Conservation (phyloP, 169 alveolate species). For the Cryptosporidium canis region DNA sequence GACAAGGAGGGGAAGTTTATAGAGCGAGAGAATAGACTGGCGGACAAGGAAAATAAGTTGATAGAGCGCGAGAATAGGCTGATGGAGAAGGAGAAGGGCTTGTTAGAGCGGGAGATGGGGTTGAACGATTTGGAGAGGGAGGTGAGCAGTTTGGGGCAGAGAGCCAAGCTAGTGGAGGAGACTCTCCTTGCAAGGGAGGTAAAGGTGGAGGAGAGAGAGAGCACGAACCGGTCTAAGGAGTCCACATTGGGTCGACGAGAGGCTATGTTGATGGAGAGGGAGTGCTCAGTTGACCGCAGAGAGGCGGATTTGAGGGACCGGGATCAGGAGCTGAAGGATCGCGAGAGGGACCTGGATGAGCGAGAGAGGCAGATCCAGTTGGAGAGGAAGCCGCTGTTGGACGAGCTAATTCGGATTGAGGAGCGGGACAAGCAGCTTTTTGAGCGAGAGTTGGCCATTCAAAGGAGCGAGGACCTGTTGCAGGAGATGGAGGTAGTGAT, state of each 20-base stretch:
- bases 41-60: slow-evolving; percentile 38
- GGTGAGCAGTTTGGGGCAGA: background rate
- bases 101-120: slow-evolving; percentile 27
- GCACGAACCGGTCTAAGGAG: slow-evolving; percentile 1
- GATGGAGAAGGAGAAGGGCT: slow-evolving; percentile 24
- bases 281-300: background rate
- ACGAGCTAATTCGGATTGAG: slow-evolving; percentile 50
- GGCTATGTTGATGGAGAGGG: slow-evolving; percentile 16
- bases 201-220: slow-evolving; percentile 45
- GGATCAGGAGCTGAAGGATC: slow-evolving; percentile 18
- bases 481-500: slow-evolving; percentile 45
- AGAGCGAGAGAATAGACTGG: slow-evolving; percentile 17
- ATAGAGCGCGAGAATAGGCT: slow-evolving; percentile 26
- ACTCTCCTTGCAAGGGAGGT: slow-evolving; percentile 23
- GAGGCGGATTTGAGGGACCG: slow-evolving; percentile 18
- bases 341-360: slow-evolving; percentile 24
- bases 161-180: background rate
- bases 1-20: slow-evolving; percentile 17
- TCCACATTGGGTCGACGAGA: slow-evolving; percentile 8
- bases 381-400: slow-evolving; percentile 50
- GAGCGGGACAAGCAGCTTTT: slow-evolving; percentile 42
- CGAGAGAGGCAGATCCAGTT: slow-evolving; percentile 24
- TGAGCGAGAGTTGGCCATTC: slow-evolving; percentile 49
- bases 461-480: slow-evolving; percentile 33
- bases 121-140: slow-evolving; percentile 19